A percentile compares a stretch with the other conserved stretches of the same genome.
phyloP scores from a whole-genome alignment of 495 filamentous ascomycete genomes.

The Sphaerosporella brunnea region DNA sequence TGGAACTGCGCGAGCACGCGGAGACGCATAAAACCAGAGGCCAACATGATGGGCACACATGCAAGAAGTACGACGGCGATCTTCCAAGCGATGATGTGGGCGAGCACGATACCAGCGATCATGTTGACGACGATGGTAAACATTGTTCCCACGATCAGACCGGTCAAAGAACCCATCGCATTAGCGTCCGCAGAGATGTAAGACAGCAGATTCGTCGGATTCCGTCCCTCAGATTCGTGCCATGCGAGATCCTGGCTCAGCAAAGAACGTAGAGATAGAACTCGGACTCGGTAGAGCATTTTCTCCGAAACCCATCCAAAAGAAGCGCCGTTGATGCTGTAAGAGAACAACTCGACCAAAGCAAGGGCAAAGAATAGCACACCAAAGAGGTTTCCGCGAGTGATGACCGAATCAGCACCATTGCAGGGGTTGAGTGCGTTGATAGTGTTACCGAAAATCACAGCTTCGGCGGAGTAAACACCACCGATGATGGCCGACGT shows the following conservation, averaged over 20 bases:
- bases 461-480: conserved; percentile 31
- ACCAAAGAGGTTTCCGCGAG: conserved; percentile 31
- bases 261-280: conserved; percentile 33
- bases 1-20: conserved; percentile 37
- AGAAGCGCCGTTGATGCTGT: conserved; percentile 30
- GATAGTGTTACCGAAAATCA: conserved; percentile 38
- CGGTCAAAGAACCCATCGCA: conserved; percentile 30
- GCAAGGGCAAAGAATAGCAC: conserved; percentile 39
- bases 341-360: conserved; percentile 32
- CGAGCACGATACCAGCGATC: conserved; percentile 33
- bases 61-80: conserved; percentile 40
- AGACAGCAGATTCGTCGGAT: conserved; percentile 34
- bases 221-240: conserved; percentile 32
- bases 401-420: conserved; percentile 13
- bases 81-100: conserved; percentile 46
- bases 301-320: conserved; percentile 36
- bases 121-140: conserved; percentile 30
- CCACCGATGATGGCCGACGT: conserved; percentile 31
- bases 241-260: conserved; percentile 35
- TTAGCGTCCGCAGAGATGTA: conserved; percentile 38
- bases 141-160: conserved; percentile 32
- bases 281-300: conserved; percentile 30
- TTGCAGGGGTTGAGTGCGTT: conserved; percentile 24
- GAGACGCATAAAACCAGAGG: conserved; percentile 39
- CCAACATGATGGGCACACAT: conserved; percentile 36